A percentile compares a stretch with the other conserved stretches of the same genome.
Conservation (phyloP, 352 stramenopile species). For the Phytopythium montanum region DNA sequence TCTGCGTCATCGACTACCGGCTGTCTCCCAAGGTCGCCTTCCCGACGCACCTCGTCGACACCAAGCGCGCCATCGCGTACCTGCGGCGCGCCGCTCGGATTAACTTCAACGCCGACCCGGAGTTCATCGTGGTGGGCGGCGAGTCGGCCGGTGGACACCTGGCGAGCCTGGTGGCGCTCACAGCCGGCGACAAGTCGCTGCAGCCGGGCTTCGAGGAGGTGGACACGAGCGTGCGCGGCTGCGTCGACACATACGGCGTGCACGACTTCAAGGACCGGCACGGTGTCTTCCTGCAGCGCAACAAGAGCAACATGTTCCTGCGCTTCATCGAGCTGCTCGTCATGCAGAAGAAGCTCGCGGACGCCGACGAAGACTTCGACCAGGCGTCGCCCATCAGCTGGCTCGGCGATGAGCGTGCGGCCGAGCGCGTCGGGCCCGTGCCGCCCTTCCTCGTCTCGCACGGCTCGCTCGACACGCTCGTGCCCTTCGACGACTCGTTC, state of each 20-base stretch:
- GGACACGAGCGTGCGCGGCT: conserved; percentile 69
- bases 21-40: conserved; percentile 65
- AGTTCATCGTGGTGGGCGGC: conserved; percentile 68
- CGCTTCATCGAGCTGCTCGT: conserved; percentile 65
- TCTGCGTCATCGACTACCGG: conserved; percentile 77
- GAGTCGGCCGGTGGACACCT: conserved; percentile 73
- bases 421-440: conserved; percentile 26
- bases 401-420: conserved; percentile 33
- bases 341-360: conserved; percentile 59
- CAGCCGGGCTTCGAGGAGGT: conserved; percentile 77
- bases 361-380: conserved; percentile 43
- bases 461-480: conserved; percentile 62
- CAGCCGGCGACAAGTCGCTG: conserved; percentile 51
- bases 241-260: conserved; percentile 71
- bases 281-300: conserved; percentile 55
- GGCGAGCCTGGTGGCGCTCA: conserved; percentile 65
- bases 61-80: conserved; percentile 68
- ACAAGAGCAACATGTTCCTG: conserved; percentile 55
- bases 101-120: conserved; percentile 47
- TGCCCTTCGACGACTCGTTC: conserved; percentile 65
- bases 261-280: conserved; percentile 74
- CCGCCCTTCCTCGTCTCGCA: conserved; percentile 77
- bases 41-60: conserved; percentile 63
- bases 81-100: conserved; percentile 37
- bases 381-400: conserved; percentile 55